These are phyloP conservation scores for Termitomyces sp. DNA, from an alignment of 768 basidiomycete species.

Conservation along the genomic window DNA sequence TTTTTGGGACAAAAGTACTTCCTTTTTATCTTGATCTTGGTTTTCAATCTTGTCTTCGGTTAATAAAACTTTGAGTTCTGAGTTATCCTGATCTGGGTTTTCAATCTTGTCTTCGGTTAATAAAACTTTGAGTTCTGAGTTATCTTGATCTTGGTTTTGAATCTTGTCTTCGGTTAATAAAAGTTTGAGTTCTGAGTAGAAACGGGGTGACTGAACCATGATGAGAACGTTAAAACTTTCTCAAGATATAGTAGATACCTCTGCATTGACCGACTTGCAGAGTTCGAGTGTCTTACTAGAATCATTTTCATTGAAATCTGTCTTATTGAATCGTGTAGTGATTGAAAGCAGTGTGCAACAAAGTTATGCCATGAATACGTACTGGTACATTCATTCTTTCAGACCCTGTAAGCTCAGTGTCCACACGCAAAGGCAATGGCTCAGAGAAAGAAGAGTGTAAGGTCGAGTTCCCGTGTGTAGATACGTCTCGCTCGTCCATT, in stretches of 20 bases:
- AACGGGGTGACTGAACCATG: neutral
- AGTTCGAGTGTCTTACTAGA: neutral
- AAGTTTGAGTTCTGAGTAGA: conserved; percentile 1
- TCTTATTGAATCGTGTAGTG: neutral
- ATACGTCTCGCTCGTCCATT: neutral
- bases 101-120: conserved; percentile 7
- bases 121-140: neutral
- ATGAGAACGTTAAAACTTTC: neutral
- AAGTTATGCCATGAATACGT: neutral
- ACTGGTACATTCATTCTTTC: neutral
- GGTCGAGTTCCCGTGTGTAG: neutral
- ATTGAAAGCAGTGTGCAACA: neutral
- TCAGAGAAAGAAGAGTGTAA: neutral
- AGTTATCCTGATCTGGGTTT: neutral
- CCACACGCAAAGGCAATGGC: neutral
- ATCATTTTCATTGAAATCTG: neutral
- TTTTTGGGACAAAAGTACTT: neutral
- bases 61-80: neutral
- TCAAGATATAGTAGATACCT: neutral
- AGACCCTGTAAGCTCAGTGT: neutral
- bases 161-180: conserved; percentile 7
- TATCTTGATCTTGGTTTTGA: neutral
- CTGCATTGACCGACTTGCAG: neutral
- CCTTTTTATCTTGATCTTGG: neutral
- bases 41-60: conserved; percentile 7